These are phyloP conservation scores for Castanea crenata DNA, from an alignment of 306 rosid species.

Conservation along the genomic window DNA sequence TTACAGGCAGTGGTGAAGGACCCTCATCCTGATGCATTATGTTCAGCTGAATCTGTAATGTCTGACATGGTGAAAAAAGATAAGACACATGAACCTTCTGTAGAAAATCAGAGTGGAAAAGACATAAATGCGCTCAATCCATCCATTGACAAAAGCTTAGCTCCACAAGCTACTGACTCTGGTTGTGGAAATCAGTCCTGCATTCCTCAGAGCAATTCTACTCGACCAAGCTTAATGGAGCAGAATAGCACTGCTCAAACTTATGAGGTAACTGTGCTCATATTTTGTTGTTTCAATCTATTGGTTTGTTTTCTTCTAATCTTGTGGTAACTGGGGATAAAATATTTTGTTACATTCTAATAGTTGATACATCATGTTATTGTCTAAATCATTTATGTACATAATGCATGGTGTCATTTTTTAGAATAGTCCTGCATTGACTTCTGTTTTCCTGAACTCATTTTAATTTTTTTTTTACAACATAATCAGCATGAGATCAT, in stretches of 20 bases:
- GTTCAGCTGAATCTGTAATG: constrained; percentile 40
- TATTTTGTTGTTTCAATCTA: constrained; percentile 9
- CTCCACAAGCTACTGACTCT: constrained; percentile 29
- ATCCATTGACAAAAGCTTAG: constrained; percentile 23
- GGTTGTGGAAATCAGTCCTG: constrained; percentile 30
- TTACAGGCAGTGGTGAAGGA: constrained; percentile 56
- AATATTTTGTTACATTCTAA: neutral
- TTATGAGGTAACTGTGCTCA: constrained; percentile 51
- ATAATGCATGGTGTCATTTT: neutral
- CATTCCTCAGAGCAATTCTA: constrained; percentile 19
- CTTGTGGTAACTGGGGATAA: neutral
- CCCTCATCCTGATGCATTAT: constrained; percentile 73
- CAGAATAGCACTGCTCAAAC: constrained; percentile 46
- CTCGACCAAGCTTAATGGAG: constrained; percentile 50
- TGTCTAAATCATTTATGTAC: neutral
- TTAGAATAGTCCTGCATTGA: neutral
- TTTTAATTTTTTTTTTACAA: neutral
- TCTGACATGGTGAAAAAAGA: constrained; percentile 36
- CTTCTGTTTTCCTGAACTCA: too few relatives aligned
- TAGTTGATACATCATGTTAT: neutral
- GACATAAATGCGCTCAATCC: constrained; percentile 26
- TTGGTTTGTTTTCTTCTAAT: constrained; percentile 6
- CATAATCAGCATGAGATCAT: neutral
- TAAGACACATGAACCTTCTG: constrained; percentile 20
- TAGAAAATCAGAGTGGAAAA: constrained; percentile 29